These are phyloP conservation scores for Aspergillus tamarii DNA, from an alignment of 2,329 filamentous ascomycete species.

Conservation along the genomic window DNA sequence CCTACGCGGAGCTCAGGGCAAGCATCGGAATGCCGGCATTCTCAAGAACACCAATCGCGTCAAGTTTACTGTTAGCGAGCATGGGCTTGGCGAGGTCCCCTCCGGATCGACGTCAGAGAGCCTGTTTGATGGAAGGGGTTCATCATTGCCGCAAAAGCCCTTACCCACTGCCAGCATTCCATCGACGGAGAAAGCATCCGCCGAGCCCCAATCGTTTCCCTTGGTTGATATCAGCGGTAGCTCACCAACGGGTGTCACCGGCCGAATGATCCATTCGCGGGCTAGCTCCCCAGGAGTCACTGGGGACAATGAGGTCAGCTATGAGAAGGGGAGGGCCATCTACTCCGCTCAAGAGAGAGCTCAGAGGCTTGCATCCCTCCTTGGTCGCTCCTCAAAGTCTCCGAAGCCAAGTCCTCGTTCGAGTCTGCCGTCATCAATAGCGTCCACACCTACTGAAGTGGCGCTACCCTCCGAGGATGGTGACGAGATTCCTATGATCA, in stretches of 20 bases:
- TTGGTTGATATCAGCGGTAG: conserved; percentile 31
- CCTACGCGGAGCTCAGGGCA: conserved; percentile 33
- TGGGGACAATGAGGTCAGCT: conserved; percentile 34
- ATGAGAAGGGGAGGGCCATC: conserved; percentile 40
- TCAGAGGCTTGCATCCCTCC: conserved; percentile 38
- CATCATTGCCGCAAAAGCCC: conserved; percentile 35
- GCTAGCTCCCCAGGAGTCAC: conserved; percentile 25
- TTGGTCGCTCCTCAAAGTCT: conserved; percentile 35
- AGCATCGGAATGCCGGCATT: conserved; percentile 43
- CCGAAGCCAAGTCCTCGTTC: conserved; percentile 33
- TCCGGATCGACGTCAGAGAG: conserved; percentile 30
- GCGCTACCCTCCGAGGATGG: conserved; percentile 32
- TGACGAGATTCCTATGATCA: conserved; percentile 41
- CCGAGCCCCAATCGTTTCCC: conserved; percentile 26
- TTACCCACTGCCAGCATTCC: conserved; percentile 43
- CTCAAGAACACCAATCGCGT: conserved; percentile 39
- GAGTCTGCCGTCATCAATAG: conserved; percentile 33
- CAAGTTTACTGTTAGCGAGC: conserved; percentile 34
- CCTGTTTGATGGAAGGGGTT: conserved; percentile 35
- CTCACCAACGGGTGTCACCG: conserved; percentile 34
- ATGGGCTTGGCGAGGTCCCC: conserved; percentile 23
- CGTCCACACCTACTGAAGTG: conserved; percentile 34
- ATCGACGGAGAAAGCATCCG: conserved; percentile 29
- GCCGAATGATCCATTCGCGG: conserved; percentile 31
- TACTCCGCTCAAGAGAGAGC: conserved; percentile 39